Evolutionary conservation across 495 filamentous ascomycete species (phyloP).

Genomic region (Xylaria cubensis): DNA sequence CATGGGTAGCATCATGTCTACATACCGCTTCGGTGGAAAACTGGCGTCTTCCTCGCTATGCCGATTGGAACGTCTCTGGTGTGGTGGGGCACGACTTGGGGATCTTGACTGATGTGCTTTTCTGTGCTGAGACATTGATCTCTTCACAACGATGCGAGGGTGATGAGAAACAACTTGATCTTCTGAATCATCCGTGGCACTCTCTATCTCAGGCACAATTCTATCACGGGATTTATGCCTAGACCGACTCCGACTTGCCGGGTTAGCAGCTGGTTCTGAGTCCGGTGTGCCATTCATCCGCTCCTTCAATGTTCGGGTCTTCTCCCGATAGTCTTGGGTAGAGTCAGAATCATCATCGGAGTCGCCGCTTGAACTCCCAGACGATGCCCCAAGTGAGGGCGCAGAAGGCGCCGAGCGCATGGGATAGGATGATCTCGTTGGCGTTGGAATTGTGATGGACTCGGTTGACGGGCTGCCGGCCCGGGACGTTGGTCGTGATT

Average conservation of each 20-base stretch:
- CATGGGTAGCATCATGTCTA: not conserved
- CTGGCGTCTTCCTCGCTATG: constrained; percentile 45
- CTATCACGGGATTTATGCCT: constrained; percentile 33
- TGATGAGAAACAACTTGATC: constrained; percentile 35
- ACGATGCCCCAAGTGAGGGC: constrained; percentile 45
- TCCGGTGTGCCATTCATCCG: constrained; percentile 32
- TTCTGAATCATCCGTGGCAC: constrained; percentile 41
- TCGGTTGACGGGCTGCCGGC: constrained; percentile 40
- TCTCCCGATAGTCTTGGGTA: constrained; percentile 43
- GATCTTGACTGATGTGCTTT: constrained; percentile 30
- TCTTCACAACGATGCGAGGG: constrained; percentile 34
- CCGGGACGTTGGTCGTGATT: constrained; percentile 33
- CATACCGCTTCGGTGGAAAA: constrained; percentile 48
- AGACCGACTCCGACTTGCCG: constrained; percentile 30
- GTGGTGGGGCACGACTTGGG: constrained; percentile 35
- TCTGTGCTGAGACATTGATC: constrained; percentile 33
- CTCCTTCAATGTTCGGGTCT: constrained; percentile 31
- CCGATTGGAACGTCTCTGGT: constrained; percentile 28
- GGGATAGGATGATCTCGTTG: constrained; percentile 49
- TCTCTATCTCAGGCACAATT: constrained; percentile 36
- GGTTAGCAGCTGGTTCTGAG: constrained; percentile 27
- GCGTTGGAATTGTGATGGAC: constrained; percentile 46
- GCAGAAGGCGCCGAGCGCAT: constrained; percentile 48
- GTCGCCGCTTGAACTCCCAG: constrained; percentile 47
- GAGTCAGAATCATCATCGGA: constrained; percentile 46